phyloP scores from a whole-genome alignment of 2,329 filamentous ascomycete species.

The Sphaerostilbella broomeana region DNA sequence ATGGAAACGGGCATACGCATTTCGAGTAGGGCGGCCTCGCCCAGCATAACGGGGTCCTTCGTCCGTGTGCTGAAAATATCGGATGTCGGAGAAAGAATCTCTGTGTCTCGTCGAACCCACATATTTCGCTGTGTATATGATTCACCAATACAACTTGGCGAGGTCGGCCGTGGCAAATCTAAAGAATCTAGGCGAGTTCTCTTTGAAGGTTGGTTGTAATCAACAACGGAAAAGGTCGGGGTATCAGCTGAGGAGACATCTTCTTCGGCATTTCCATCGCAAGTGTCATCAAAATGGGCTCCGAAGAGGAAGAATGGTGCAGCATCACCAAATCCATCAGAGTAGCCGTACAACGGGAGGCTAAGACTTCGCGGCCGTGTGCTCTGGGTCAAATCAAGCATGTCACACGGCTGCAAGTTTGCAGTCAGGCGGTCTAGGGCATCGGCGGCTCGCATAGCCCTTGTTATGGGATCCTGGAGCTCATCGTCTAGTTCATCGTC shows the following conservation, averaged over 20 bases:
- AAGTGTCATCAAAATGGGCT: slow-evolving; percentile 21
- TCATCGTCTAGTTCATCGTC: slow-evolving; percentile 16
- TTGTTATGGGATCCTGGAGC: slow-evolving; percentile 43
- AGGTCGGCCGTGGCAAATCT: slow-evolving; percentile 19
- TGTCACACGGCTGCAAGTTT: slow-evolving; percentile 42
- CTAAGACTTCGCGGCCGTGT: slow-evolving; percentile 42
- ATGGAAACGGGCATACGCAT: slow-evolving; percentile 24
- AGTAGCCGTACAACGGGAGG: slow-evolving; percentile 40
- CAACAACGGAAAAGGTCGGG: slow-evolving; percentile 24
- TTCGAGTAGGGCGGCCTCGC: slow-evolving; percentile 34
- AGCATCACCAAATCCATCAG: slow-evolving; percentile 37
- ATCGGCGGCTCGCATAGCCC: slow-evolving; percentile 54
- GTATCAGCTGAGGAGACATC: slow-evolving; percentile 14
- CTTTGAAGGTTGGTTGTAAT: slow-evolving; percentile 21
- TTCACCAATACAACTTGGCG: slow-evolving; percentile 32
- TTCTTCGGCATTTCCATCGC: slow-evolving; percentile 16
- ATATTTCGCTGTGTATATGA: slow-evolving; percentile 18
- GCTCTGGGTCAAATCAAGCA: slow-evolving; percentile 39
- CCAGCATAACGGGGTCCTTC: slow-evolving; percentile 33
- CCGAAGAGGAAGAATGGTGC: slow-evolving; percentile 46
- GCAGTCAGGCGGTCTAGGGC: slow-evolving; percentile 50
- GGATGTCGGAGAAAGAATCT: slow-evolving; percentile 25
- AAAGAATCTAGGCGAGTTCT: slow-evolving; percentile 12
- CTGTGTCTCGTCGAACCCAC: slow-evolving; percentile 1
- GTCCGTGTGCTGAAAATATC: slow-evolving; percentile 29